Percentiles rank a stretch among this genome's conserved stretches.
Conservation (phyloP, 768 basidiomycete species). For the Steccherinum ochraceum region DNA sequence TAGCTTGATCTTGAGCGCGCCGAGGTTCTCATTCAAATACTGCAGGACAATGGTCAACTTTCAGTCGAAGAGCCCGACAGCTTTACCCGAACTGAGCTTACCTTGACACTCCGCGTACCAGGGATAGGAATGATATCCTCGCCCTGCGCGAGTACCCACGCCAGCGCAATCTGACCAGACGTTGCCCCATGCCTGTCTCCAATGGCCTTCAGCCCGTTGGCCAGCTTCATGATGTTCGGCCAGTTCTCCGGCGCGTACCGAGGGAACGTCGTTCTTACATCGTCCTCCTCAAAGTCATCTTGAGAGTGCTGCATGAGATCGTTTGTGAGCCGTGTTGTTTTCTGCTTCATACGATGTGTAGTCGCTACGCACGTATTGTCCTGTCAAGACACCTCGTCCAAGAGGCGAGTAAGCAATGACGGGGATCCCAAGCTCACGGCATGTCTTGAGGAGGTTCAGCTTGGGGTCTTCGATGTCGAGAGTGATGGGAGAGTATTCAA, state of each 20-base stretch:
- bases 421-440: conserved; percentile 27
- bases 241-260: conserved; percentile 32
- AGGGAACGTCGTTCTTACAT: conserved; percentile 20
- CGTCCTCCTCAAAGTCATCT: conserved; percentile 25
- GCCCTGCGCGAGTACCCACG: conserved; percentile 20
- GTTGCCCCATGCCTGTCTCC: conserved; percentile 10
- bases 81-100: neutral
- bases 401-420: conserved; percentile 29
- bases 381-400: conserved; percentile 29
- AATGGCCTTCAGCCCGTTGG: conserved; percentile 2
- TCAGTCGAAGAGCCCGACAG: neutral
- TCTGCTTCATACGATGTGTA: too few species aligned
- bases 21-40: conserved; percentile 30
- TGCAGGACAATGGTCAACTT: conserved; percentile 11
- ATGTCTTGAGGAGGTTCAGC: conserved; percentile 20
- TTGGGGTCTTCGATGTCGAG: conserved; percentile 24
- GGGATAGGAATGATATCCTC: conserved; percentile 22
- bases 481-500: conserved; percentile 26
- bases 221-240: conserved; percentile 29
- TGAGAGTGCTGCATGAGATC: conserved; percentile 21
- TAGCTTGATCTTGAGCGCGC: conserved; percentile 22
- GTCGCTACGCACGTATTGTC: conserved; percentile 16
- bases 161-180: conserved; percentile 25
- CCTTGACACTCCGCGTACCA: conserved; percentile 5
- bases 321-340: too few species aligned